Evolutionary conservation across 176 grass and related monocot genomes (phyloP).

Genomic region (Elymus sibiricus): DNA sequence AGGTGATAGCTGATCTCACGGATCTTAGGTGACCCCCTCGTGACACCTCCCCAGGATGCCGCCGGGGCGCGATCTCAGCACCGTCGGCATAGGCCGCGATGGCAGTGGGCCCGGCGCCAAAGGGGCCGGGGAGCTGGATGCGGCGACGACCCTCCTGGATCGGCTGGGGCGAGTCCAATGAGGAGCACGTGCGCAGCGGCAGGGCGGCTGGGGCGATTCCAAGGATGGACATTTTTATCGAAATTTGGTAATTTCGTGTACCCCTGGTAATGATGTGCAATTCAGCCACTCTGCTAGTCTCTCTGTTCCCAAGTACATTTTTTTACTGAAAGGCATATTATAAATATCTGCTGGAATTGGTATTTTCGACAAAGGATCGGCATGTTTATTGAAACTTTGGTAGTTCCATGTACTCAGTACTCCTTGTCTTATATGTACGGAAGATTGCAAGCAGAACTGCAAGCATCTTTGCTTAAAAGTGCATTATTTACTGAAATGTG

Average conservation of each 20-base stretch:
- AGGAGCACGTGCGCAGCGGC: too few relatives aligned
- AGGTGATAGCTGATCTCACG: too few relatives aligned
- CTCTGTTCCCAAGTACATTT: not conserved
- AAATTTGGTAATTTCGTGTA: not conserved
- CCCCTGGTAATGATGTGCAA: not conserved
- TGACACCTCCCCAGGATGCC: too few relatives aligned
- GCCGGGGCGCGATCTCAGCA: too few relatives aligned
- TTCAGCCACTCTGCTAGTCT: not conserved
- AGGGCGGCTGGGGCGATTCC: too few relatives aligned
- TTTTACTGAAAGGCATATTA: not conserved
- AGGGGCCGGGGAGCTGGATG: too few relatives aligned
- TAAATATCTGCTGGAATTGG: not conserved
- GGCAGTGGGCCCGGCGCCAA: too few relatives aligned
- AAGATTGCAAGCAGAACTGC: not conserved
- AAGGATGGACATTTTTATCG: not conserved
- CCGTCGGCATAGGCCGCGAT: too few relatives aligned
- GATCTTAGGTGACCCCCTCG: too few relatives aligned
- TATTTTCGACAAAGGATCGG: not conserved
- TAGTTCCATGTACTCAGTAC: not conserved
- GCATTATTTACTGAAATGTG: not conserved
- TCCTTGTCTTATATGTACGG: too few relatives aligned
- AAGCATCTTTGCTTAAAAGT: not conserved
- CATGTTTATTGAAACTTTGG: slow-evolving; percentile 3
- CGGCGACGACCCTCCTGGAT: too few relatives aligned
- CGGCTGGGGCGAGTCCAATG: too few relatives aligned